A percentile compares a stretch with the other conserved stretches of the same genome.
These are phyloP conservation scores for Thelonectria blattea DNA, from an alignment of 2,329 filamentous ascomycete species.

Conservation along the genomic window DNA sequence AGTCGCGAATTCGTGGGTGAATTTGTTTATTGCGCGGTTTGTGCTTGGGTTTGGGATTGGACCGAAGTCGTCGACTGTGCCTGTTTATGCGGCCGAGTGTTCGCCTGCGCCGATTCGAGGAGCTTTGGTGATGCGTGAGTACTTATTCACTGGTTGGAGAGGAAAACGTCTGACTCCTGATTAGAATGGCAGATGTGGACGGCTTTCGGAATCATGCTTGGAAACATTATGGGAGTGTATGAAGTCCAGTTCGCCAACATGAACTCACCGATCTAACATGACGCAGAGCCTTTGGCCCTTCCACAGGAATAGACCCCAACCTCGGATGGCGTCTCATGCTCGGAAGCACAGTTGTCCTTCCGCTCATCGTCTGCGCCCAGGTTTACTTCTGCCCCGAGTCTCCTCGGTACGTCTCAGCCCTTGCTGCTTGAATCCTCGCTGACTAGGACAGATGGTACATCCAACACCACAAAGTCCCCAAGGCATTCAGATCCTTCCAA, in stretches of 20 bases:
- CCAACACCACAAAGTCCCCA: slow-evolving; percentile 50
- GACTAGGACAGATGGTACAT: slow-evolving; percentile 45
- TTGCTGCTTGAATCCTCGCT: too few species aligned
- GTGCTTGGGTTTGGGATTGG: slow-evolving; percentile 43
- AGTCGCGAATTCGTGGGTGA: slow-evolving; percentile 57
- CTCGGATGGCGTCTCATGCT: slow-evolving; percentile 66
- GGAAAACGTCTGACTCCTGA: not conserved
- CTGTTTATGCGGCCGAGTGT: slow-evolving; percentile 76
- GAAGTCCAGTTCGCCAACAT: too few species aligned
- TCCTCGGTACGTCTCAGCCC: slow-evolving; percentile 35
- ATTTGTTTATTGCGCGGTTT: slow-evolving; percentile 53
- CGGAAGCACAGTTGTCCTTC: slow-evolving; percentile 59
- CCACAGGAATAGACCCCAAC: slow-evolving; percentile 43
- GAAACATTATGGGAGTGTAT: slow-evolving; percentile 59
- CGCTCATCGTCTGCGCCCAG: slow-evolving; percentile 57
- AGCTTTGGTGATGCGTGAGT: slow-evolving; percentile 72
- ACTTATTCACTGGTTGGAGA: not conserved
- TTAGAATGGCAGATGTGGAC: slow-evolving; percentile 64
- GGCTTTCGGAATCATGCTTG: slow-evolving; percentile 60
- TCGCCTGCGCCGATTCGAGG: slow-evolving; percentile 70
- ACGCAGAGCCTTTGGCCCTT: not conserved
- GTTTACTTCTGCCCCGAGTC: slow-evolving; percentile 69
- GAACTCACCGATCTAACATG: slow-evolving; percentile 43
- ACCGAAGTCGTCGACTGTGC: slow-evolving; percentile 66
- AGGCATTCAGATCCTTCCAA: slow-evolving; percentile 56